Base-by-base conservation (phyloP, 2,329 filamentous ascomycete genomes). In the Colletotrichum liaoningense region DNA sequence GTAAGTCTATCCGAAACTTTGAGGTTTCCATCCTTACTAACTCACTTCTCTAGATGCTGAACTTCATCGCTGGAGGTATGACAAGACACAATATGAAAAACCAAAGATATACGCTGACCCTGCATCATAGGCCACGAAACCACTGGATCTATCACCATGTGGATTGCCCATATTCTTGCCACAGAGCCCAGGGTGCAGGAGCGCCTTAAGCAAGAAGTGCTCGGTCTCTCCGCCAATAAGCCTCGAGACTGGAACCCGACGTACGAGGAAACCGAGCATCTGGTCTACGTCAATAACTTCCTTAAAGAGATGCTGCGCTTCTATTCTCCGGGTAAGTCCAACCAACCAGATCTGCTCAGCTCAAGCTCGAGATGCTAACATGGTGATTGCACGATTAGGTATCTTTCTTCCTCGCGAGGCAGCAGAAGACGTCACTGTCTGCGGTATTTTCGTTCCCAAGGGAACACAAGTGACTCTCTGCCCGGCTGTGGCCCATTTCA, bases 241-340 rank as follows among this genome's bases (percentile, higher is more conserved):
- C 67, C 73, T n/a, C 71, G 57, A 26, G 75, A 69, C 7, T 84
- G 83, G 83, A 30, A 77, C 28, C 75, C 76, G 8, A 79, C 80
- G 57, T 85, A 82, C 68, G 83, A 83, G 16, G 82, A 85, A 64
- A 79, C 84, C 12, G 76, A 73, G 46, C 55, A 78, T 85, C 93
- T 71, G 88, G 90, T 78, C 3, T 84, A 83, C 71, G 73, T 85
- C 14, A 80, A 82, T 73, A 82, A 81, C 54, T 83, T 84, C 7
- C 78, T 80, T 72, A 82, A 77, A 72, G 83, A 85, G 75, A 75
- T 83, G 9, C 67, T 85, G 26, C 80, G 83, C 5, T 80, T 82
- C 75, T 82, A 80, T 67, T 76, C 81, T 4, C 83, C 83, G 30
- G 74, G 74, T 14, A 26, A 26, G 24, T 26, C 24, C 24, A 26